Base-by-base conservation (phyloP, 768 basidiomycete genomes). In the Serendipita sp. region DNA sequence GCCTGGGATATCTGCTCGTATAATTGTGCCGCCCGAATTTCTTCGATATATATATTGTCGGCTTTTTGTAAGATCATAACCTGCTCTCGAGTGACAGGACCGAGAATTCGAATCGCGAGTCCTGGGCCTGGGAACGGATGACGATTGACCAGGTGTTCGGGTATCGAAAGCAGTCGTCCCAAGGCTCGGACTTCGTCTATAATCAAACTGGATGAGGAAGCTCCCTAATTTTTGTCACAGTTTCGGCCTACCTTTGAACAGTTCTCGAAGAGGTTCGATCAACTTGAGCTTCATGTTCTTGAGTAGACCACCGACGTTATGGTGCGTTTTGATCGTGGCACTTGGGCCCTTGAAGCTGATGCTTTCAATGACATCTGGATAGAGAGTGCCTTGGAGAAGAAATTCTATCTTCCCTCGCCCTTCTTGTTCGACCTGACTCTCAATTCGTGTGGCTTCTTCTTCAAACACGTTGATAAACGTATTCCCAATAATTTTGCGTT, bases 111-210 rank as follows among this genome's bases (percentile, higher is more conserved):
- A 72, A 98, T 99, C 20, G 95, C 94, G 61, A 98, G 86, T 50
- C 95, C 96, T 3, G 96, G 96, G 0, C 95, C 96, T 16, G 96
- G 96, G 84, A 99, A 98, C 7, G 96, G 96, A 74, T 99, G 96
- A 2, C 96, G 86, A 65, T 92, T 88, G 30, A 98, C 95, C 56
- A 99, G 82, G 65, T 87, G 90, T 1, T 85, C 84, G 20, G 96
- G 95, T 69, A 99, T 99, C 58, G 82, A 80, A 60, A 99, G 82
- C 22, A 98, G 80, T 63, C 90, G 84, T 50, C 96, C 95, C 58
- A 98, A 82, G 0, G 84, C 86, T 62, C 96, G 86, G 48, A 98
- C 96, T 74, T 99, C 96, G 72, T 99, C 95, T 98, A 66, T 38
- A 26, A 28, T 33, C 31, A 22, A 42, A 14, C 11, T 28, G 22